Evolutionary conservation across 2,329 filamentous ascomycete genomes (phyloP).

Genomic region (Trichothecium roseum): DNA sequence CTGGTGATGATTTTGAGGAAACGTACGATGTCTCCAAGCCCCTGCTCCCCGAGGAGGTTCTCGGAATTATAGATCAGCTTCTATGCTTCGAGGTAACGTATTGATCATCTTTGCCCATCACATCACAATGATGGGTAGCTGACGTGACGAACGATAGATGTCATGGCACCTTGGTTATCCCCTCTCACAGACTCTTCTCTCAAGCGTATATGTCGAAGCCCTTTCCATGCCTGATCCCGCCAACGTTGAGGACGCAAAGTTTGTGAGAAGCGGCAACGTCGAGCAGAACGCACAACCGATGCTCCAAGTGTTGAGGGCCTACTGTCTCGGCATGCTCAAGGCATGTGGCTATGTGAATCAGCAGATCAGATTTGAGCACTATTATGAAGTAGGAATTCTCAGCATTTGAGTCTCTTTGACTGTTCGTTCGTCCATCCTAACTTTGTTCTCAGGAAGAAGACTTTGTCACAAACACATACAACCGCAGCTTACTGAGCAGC

Average conservation of each 20-base stretch:
- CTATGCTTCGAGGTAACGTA: constrained; percentile 69
- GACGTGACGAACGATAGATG: constrained; percentile 45
- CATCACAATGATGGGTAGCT: neutral
- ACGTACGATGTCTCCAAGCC: constrained; percentile 63
- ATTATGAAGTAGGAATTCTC: constrained; percentile 62
- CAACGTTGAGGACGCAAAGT: constrained; percentile 54
- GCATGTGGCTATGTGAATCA: constrained; percentile 70
- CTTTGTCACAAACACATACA: constrained; percentile 87
- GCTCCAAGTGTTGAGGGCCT: constrained; percentile 64
- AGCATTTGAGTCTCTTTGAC: neutral
- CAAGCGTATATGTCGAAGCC: constrained; percentile 80
- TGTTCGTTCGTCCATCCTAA: neutral
- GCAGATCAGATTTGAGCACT: constrained; percentile 72
- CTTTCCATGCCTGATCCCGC: constrained; percentile 62
- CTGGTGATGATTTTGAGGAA: constrained; percentile 73
- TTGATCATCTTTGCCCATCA: neutral
- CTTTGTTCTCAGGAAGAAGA: constrained; percentile 65
- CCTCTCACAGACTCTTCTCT: constrained; percentile 88
- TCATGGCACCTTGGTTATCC: constrained; percentile 96
- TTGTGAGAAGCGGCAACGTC: constrained; percentile 29
- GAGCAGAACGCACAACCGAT: constrained; percentile 31
- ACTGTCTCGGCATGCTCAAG: constrained; percentile 78
- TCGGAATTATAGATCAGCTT: constrained; percentile 91
- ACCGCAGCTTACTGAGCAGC: constrained; percentile 61
- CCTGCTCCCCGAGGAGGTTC: constrained; percentile 65